A percentile compares a stretch with the other conserved stretches of the same genome.
Evolutionary conservation across 2,329 filamentous ascomycete species (phyloP).

Genomic region (Xylariaceae sp.): DNA sequence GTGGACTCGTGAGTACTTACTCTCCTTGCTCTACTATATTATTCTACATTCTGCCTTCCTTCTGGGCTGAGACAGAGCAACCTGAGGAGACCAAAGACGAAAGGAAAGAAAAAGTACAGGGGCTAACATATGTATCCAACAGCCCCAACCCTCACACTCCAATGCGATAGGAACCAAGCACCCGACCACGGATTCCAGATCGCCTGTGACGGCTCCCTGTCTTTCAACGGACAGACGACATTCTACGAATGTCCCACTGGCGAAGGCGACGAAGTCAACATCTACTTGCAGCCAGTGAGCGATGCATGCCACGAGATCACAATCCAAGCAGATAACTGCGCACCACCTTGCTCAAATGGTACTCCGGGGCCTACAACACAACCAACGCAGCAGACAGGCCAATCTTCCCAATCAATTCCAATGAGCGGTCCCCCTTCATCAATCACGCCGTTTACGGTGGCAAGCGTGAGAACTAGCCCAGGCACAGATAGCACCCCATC

Average conservation of each 20-base stretch:
- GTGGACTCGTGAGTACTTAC: conserved; percentile 51
- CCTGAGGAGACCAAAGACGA: too few species aligned
- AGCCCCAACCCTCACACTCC: conserved; percentile 56
- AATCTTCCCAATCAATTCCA: conserved; percentile 1
- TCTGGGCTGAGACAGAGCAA: too few species aligned
- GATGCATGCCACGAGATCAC: conserved; percentile 47
- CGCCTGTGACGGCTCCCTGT: conserved; percentile 47
- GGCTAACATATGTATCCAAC: conserved; percentile 12
- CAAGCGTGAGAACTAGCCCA: conserved; percentile 7
- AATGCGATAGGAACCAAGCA: conserved; percentile 54
- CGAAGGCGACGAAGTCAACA: conserved; percentile 49
- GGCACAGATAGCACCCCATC: conserved; percentile 13
- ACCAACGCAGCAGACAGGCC: not conserved
- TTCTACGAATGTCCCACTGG: conserved; percentile 62
- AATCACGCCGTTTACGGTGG: conserved; percentile 2
- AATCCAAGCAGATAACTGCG: conserved; percentile 40
- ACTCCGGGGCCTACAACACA: conserved; percentile 6
- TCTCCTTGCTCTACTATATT: not conserved
- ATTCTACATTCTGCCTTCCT: not conserved
- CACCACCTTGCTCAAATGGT: conserved; percentile 15
- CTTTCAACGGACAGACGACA: conserved; percentile 44
- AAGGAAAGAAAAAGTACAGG: too few species aligned
- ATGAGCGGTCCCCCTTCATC: conserved; percentile 11
- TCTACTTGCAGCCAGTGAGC: conserved; percentile 44
- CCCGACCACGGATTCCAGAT: conserved; percentile 55